Percentiles rank a stretch among this genome's conserved stretches.
Conservation (phyloP, 164 flowering plant genomes). For the Warburgia ugandensis region DNA sequence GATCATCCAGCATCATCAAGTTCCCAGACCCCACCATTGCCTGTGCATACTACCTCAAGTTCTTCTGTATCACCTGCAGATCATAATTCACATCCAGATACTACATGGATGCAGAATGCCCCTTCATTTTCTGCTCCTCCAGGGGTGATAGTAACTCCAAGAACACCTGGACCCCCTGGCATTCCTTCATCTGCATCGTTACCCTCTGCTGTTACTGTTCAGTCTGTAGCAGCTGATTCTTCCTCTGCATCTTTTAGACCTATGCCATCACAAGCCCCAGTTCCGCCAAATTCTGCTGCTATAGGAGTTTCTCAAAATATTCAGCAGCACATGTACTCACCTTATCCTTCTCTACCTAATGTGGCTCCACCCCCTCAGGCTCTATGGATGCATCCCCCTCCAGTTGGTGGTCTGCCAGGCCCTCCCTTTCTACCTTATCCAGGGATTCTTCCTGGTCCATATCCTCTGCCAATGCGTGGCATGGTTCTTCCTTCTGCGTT, state of each 20-base stretch:
- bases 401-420: constrained; percentile 42
- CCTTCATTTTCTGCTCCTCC: constrained; percentile 32
- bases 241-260: constrained; percentile 29
- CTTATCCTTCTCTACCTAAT: constrained; percentile 40
- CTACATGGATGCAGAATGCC: constrained; percentile 23
- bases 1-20: constrained; percentile 19
- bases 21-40: constrained; percentile 26
- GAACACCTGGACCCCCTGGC: constrained; percentile 50
- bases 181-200: constrained; percentile 25
- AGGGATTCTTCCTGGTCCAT: constrained; percentile 39
- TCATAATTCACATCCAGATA: constrained; percentile 24
- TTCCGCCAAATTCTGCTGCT: constrained; percentile 20
- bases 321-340: constrained; percentile 36
- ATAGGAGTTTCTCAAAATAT: constrained; percentile 2
- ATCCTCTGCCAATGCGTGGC: constrained; percentile 39
- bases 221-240: constrained; percentile 25
- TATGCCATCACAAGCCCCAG: constrained; percentile 15
- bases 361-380: constrained; percentile 53
- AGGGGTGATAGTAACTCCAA: constrained; percentile 31
- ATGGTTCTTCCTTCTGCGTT: constrained; percentile 40
- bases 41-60: constrained; percentile 21
- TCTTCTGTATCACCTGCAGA: constrained; percentile 14
- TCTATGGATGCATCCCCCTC: constrained; percentile 66
- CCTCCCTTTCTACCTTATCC: constrained; percentile 59
- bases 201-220: constrained; percentile 17